Percentiles rank a stretch among this genome's conserved stretches.
Conservation (phyloP, 2,329 filamentous ascomycete genomes). For the Botrytis medusae region DNA sequence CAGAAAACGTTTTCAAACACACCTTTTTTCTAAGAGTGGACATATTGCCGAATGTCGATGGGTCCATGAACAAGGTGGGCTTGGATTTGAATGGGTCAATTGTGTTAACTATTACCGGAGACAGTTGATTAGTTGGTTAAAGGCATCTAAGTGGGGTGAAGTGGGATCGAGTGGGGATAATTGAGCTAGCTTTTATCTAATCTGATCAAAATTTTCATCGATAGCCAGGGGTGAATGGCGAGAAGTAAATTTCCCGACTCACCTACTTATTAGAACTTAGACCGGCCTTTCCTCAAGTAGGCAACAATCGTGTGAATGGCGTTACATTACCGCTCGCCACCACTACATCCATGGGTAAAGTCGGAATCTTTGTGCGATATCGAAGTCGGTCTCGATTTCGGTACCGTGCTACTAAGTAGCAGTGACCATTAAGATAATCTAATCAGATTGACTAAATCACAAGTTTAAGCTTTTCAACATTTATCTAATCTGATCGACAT, state of each 20-base stretch:
- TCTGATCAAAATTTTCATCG: conserved; percentile 20
- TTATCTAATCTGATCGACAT: conserved; percentile 6
- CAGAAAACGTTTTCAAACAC: background rate
- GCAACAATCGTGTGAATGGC: background rate
- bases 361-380: background rate
- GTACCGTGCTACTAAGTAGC: background rate
- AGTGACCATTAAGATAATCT: background rate
- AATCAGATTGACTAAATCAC: conserved; percentile 11
- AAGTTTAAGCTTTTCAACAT: background rate
- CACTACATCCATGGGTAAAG: background rate
- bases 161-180: conserved; percentile 3
- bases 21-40: background rate
- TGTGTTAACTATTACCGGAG: background rate
- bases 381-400: background rate
- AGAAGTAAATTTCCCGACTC: background rate
- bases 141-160: background rate
- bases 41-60: background rate
- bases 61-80: background rate
- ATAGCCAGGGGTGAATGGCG: background rate
- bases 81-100: background rate
- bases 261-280: background rate
- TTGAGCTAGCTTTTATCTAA: conserved; percentile 14
- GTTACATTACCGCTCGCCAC: background rate
- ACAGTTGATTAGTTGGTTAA: conserved; percentile 12
- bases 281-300: background rate